phyloP scores from a whole-genome alignment of 1,284 basidiomycete genomes.

The Ganoderma lingzhi region DNA sequence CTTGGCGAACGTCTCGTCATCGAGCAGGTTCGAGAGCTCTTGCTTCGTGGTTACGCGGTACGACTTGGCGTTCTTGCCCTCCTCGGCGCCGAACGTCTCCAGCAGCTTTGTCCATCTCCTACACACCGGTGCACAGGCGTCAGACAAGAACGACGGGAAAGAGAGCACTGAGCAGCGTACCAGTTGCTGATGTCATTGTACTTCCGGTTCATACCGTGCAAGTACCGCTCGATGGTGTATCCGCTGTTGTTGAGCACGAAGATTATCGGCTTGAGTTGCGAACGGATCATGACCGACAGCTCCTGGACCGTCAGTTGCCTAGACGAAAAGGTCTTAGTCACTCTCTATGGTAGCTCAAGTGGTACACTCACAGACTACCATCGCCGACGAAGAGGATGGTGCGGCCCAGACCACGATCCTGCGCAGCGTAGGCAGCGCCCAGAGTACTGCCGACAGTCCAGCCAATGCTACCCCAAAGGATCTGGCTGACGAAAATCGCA shows the following conservation, averaged over 20 bases:
- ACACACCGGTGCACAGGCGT: not conserved
- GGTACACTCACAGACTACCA: slow-evolving; percentile 67
- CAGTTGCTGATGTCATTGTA: slow-evolving; percentile 81
- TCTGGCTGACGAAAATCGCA: slow-evolving; percentile 75
- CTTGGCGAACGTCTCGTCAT: slow-evolving; percentile 61
- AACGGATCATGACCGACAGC: slow-evolving; percentile 79
- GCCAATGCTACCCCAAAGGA: slow-evolving; percentile 89
- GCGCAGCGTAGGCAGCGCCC: slow-evolving; percentile 83
- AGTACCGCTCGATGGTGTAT: slow-evolving; percentile 87
- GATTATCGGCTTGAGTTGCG: slow-evolving; percentile 77
- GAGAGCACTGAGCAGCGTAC: slow-evolving; percentile 38
- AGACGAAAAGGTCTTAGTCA: not conserved
- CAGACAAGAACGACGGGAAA: not conserved
- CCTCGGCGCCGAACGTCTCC: slow-evolving; percentile 61
- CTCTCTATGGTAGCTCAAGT: not conserved
- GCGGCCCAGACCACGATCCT: slow-evolving; percentile 68
- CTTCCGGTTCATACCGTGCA: slow-evolving; percentile 72
- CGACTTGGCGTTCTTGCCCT: slow-evolving; percentile 66
- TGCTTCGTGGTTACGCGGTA: slow-evolving; percentile 71
- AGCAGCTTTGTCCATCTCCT: slow-evolving; percentile 70
- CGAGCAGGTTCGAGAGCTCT: slow-evolving; percentile 71
- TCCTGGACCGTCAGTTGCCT: slow-evolving; percentile 82
- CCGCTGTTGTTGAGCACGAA: slow-evolving; percentile 93
- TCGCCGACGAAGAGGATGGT: slow-evolving; percentile 91
- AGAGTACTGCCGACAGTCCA: slow-evolving; percentile 83